Conservation (phyloP, 305 asterid genomes). For the Solanum aculeatissimum region DNA sequence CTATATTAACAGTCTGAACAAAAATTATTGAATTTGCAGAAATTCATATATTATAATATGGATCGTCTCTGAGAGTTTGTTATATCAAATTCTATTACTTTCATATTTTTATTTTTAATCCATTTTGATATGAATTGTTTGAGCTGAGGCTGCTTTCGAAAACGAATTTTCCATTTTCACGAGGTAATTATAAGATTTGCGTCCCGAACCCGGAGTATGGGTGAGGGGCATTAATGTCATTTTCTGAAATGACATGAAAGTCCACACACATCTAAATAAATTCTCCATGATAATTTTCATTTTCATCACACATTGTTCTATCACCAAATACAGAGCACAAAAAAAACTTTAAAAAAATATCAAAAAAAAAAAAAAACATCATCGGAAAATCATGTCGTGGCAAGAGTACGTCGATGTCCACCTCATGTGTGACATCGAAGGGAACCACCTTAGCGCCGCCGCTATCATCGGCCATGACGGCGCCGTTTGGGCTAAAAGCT, state of each 20-base stretch:
- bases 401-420: constrained; percentile 25
- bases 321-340: not conserved
- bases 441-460: constrained; percentile 22
- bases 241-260: not conserved
- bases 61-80: not conserved
- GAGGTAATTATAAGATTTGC: not conserved
- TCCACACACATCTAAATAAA: not conserved
- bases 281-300: not conserved
- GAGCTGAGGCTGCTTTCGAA: no score
- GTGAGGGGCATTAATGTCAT: not conserved
- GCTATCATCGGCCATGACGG: constrained; percentile 40
- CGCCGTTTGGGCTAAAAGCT: constrained; percentile 33
- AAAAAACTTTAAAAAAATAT: not conserved
- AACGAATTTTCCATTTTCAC: no score
- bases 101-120: no score
- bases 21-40: not conserved
- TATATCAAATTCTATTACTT: not conserved
- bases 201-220: not conserved
- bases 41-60: not conserved
- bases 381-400: constrained; percentile 25
- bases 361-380: not conserved
- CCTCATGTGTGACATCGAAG: constrained; percentile 27
- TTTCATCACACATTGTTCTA: not conserved
- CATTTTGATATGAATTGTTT: no score
- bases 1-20: not conserved